Evolutionary conservation across 2,329 filamentous ascomycete species (phyloP), one percentile per base, ranked within the genome.

Genomic region (Colletotrichum coccodes): DNA sequence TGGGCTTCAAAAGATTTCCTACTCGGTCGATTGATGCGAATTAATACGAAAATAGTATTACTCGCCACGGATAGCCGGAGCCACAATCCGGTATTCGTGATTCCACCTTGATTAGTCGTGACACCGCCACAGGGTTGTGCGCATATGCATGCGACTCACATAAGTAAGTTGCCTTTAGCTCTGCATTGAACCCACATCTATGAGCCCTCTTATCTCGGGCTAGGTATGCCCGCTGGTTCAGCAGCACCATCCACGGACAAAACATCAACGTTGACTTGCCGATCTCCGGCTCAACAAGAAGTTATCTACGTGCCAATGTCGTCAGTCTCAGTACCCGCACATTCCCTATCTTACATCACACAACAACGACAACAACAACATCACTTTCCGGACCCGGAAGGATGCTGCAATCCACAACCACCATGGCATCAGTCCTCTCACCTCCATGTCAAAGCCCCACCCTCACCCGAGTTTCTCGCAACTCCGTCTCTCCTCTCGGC

Each of bases 91-190:
- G 3, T 34, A 6, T 36, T 14, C 6, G 18, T n/a, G 4, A 14
- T 60, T 28, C 36, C 7, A 11, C 23, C 8, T 6, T 28, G 6
- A 6, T 38, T 0, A 79, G 82, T 3, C 75, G 26, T 32, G 7
- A 42, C 30, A 11, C 18, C 40, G 23, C 54, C 23, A 18, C 9
- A 62, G 34, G 58, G 40, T 56, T 26, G n/a, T 42, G 38, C 28
- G 49, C 63, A 62, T 42, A 62, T 66, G 63, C 63, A 62, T 42
- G 40, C 21, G 28, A 12, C 63, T 60, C 36, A 30, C 18, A 60
- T 32, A 32, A 53, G 56, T 26, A 65, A 42, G 23, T 16, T 9
- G 54, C 18, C 21, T 30, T 36, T 54, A 54, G 47, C 56, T 64
- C 26, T 47, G 28, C 60, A 56, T 47, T 11, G 53, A n/a, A 3